A percentile compares a stretch with the other conserved stretches of the same genome.
These are phyloP conservation scores for Neobulgaria alba DNA, from an alignment of 2,329 filamentous ascomycete genomes.

Conservation along the genomic window DNA sequence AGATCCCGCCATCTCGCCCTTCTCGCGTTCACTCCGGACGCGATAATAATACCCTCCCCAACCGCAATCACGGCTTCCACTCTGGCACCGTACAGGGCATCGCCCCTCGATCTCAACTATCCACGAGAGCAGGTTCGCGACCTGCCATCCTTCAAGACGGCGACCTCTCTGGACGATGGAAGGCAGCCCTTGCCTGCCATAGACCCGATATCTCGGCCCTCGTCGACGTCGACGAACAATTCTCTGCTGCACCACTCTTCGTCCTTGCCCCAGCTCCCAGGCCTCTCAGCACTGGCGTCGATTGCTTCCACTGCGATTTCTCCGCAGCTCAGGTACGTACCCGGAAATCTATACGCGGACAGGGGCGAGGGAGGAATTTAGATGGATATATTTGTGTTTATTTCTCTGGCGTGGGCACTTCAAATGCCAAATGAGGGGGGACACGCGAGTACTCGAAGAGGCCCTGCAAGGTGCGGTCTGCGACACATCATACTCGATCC, in stretches of 20 bases:
- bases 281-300: slow-evolving; percentile 50
- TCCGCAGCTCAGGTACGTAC: slow-evolving; percentile 41
- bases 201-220: slow-evolving; percentile 43
- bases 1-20: slow-evolving; percentile 9
- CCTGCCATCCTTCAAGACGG: slow-evolving; percentile 37
- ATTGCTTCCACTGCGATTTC: slow-evolving; percentile 41
- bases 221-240: slow-evolving; percentile 42
- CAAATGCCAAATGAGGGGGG: too few species aligned
- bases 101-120: slow-evolving; percentile 43
- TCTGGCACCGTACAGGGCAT: slow-evolving; percentile 50
- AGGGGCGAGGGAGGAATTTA: too few species aligned
- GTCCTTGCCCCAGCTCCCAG: slow-evolving; percentile 38
- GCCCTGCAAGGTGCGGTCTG: too few species aligned
- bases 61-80: slow-evolving; percentile 45
- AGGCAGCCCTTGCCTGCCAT: slow-evolving; percentile 39
- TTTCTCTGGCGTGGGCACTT: too few species aligned
- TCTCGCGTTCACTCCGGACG: slow-evolving; percentile 23
- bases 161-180: slow-evolving; percentile 36
- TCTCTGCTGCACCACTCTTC: slow-evolving; percentile 35
- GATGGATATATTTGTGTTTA: too few species aligned
- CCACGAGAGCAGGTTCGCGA: slow-evolving; percentile 40
- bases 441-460: too few species aligned
- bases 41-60: slow-evolving; percentile 22
- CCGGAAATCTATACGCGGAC: too few species aligned
- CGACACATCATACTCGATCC: too few species aligned